A percentile compares a stretch with the other conserved stretches of the same genome.
Evolutionary conservation across 2,329 filamentous ascomycete genomes (phyloP).

Genomic region (Microcyclosporella mali): DNA sequence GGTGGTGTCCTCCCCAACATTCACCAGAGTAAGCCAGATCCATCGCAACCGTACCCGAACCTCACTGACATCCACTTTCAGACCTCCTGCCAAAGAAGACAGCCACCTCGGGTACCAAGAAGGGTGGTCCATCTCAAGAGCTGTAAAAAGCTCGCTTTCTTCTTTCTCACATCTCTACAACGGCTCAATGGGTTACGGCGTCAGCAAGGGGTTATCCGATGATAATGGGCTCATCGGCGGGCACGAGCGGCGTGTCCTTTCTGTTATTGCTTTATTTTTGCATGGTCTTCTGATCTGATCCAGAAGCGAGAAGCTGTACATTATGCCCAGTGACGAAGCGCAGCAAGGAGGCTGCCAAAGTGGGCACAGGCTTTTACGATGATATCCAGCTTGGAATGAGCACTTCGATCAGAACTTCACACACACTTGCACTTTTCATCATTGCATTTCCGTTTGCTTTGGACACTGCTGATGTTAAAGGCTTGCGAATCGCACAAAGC

Average conservation of each 20-base stretch:
- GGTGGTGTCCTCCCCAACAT: constrained; percentile 97
- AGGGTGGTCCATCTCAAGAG: constrained; percentile 90
- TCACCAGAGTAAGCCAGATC: constrained; percentile 70
- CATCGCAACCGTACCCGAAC: constrained; percentile 2
- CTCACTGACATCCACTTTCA: constrained; percentile 44
- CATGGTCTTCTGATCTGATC: constrained; percentile 21
- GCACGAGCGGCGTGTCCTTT: constrained; percentile 25
- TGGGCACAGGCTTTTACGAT: constrained; percentile 23
- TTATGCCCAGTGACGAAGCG: constrained; percentile 18
- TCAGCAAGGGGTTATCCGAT: constrained; percentile 28
- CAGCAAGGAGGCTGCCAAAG: constrained; percentile 15
- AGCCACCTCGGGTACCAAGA: constrained; percentile 60
- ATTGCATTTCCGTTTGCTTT: not conserved
- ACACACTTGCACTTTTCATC: constrained; percentile 1
- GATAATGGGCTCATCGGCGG: constrained; percentile 32
- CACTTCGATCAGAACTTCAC: constrained; percentile 21
- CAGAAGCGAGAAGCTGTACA: constrained; percentile 24
- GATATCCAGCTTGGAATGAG: constrained; percentile 23
- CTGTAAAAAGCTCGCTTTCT: constrained; percentile 56
- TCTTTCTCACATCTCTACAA: constrained; percentile 20
- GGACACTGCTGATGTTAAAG: not conserved
- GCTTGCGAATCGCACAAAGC: not conserved
- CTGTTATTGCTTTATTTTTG: constrained; percentile 16
- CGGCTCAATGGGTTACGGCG: constrained; percentile 28
- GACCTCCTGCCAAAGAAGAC: constrained; percentile 99